Evolutionary conservation across 495 filamentous ascomycete species (phyloP).

Genomic region (Neurospora africana): DNA sequence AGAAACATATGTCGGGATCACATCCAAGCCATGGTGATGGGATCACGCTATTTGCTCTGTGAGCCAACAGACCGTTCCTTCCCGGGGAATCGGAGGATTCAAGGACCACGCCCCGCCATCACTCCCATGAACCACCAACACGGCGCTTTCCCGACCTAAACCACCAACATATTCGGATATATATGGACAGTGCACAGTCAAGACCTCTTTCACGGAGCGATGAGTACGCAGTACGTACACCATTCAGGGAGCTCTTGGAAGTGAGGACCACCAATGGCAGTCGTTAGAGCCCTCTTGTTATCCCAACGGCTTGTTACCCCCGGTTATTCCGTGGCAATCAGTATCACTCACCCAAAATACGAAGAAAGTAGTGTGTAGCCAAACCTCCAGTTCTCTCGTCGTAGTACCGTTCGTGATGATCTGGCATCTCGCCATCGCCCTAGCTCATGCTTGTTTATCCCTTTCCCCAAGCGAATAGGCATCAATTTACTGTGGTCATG

Average conservation of each 20-base stretch:
- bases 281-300: background rate
- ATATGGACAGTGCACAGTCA: background rate
- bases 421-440: conserved; percentile 5
- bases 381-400: background rate
- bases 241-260: background rate
- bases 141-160: background rate
- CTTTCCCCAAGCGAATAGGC: background rate
- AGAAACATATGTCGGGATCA: background rate
- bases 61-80: background rate
- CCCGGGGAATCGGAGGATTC: background rate
- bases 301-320: background rate
- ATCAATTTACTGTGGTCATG: background rate
- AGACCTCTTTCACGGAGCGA: background rate
- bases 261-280: background rate
- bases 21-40: background rate
- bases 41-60: background rate
- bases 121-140: background rate
- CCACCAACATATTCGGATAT: background rate
- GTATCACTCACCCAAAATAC: background rate
- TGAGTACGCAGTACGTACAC: background rate
- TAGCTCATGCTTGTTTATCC: conserved; percentile 1
- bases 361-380: background rate
- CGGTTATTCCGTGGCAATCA: background rate
- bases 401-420: background rate
- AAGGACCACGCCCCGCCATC: background rate